Conservation (phyloP, 1,284 basidiomycete genomes). For the Agroathelia rolfsii region DNA sequence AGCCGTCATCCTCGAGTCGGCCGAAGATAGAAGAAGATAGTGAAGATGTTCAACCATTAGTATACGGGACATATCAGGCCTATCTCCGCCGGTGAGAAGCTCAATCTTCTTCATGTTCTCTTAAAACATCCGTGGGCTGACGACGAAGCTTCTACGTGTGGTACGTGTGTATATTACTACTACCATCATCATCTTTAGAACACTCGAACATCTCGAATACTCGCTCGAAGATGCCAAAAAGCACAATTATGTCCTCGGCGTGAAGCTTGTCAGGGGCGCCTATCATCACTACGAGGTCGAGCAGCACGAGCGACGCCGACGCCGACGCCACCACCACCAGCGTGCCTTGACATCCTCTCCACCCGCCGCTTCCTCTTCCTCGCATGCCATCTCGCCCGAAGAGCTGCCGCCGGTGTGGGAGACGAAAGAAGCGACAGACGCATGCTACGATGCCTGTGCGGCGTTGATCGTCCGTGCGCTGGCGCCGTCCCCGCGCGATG, state of each 20-base stretch:
- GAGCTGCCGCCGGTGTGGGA: slow-evolving; percentile 56
- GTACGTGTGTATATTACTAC: too few species aligned
- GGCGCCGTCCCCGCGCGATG: slow-evolving; percentile 26
- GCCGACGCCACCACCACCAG: too few species aligned
- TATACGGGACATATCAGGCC: slow-evolving; percentile 80
- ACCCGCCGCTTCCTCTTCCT: too few species aligned
- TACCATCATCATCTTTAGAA: too few species aligned
- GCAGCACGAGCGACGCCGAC: too few species aligned
- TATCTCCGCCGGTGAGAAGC: slow-evolving; percentile 62
- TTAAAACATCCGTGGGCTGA: too few species aligned
- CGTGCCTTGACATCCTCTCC: slow-evolving; percentile 14
- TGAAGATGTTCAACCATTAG: slow-evolving; percentile 42
- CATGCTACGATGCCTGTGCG: slow-evolving; percentile 67
- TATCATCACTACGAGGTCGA: slow-evolving; percentile 77
- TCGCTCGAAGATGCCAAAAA: slow-evolving; percentile 61
- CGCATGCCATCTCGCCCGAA: slow-evolving; percentile 58
- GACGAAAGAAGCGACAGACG: slow-evolving; percentile 70
- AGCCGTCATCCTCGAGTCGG: too few species aligned
- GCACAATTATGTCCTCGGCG: slow-evolving; percentile 73
- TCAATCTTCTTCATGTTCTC: slow-evolving; percentile 2
- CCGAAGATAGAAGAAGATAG: too few species aligned
- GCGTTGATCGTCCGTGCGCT: slow-evolving; percentile 51
- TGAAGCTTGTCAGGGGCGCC: slow-evolving; percentile 93
- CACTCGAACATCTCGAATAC: slow-evolving; percentile 55
- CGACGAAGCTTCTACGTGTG: too few species aligned